phyloP scores from a whole-genome alignment of 441 rosid genomes.

The Sinapis alba region DNA sequence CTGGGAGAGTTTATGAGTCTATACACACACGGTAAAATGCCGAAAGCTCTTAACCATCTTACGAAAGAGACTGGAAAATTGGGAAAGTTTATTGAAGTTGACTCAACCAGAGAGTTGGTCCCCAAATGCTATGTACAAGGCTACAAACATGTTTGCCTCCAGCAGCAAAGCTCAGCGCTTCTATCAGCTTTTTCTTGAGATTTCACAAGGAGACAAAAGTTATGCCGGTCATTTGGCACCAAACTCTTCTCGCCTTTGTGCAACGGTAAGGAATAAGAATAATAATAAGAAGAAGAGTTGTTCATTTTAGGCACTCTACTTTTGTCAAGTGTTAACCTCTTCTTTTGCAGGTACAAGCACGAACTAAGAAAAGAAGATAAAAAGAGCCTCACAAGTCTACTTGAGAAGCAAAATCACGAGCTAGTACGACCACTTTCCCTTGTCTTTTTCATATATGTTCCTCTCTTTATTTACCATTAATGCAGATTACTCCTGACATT shows the following conservation, averaged over 20 bases:
- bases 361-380: conserved; percentile 71
- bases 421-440: conserved; percentile 44
- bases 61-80: conserved; percentile 50
- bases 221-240: conserved; percentile 88
- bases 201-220: conserved; percentile 58
- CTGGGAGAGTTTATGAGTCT: conserved; percentile 61
- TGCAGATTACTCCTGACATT: not conserved
- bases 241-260: conserved; percentile 72
- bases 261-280: conserved; percentile 48
- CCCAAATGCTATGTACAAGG: conserved; percentile 72
- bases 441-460: conserved; percentile 1
- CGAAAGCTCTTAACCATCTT: conserved; percentile 64
- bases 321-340: not conserved
- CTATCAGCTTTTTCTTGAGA: conserved; percentile 69
- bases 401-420: conserved; percentile 65
- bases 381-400: conserved; percentile 55
- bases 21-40: conserved; percentile 74
- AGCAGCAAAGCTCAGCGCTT: conserved; percentile 60
- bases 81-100: conserved; percentile 72
- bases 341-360: conserved; percentile 67
- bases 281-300: not conserved
- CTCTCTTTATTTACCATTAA: not conserved
- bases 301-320: not conserved
- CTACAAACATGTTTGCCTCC: conserved; percentile 74
- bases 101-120: conserved; percentile 89